A percentile compares a stretch with the other conserved stretches of the same genome.
These are phyloP conservation scores for Cutaneotrichosporon arboriforme DNA, from an alignment of 1,284 basidiomycete species.

Conservation along the genomic window DNA sequence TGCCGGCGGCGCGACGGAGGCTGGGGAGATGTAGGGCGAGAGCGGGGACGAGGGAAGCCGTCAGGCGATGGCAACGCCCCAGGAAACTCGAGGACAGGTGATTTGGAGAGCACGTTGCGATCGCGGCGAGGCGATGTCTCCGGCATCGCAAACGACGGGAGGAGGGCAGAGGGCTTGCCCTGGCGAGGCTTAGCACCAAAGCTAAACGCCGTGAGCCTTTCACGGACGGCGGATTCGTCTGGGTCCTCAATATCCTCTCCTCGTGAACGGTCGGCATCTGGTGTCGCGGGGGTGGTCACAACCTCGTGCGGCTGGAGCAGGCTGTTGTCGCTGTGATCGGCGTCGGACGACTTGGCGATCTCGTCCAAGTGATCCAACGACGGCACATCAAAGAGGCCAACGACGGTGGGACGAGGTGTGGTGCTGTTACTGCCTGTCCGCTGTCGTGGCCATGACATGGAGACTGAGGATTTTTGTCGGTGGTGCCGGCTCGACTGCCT, in stretches of 20 bases:
- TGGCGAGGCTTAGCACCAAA: constrained; percentile 34
- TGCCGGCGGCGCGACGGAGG: constrained; percentile 25
- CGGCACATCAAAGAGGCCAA: constrained; percentile 15
- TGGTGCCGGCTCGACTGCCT: constrained; percentile 12
- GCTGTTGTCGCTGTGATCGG: constrained; percentile 4
- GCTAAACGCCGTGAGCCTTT: constrained; percentile 21
- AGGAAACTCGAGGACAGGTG: too few species aligned
- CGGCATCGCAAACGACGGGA: constrained; percentile 11
- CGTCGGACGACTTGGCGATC: constrained; percentile 3
- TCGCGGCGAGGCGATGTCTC: constrained; percentile 2
- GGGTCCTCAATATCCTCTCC: constrained; percentile 11
- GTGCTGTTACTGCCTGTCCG: neutral
- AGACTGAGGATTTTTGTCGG: constrained; percentile 15
- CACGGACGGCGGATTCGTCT: neutral
- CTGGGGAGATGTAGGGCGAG: constrained; percentile 20
- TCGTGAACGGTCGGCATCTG: constrained; percentile 15
- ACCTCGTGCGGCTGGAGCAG: constrained; percentile 21
- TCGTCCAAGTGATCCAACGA: constrained; percentile 3
- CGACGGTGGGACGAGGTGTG: constrained; percentile 1
- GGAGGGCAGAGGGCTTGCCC: constrained; percentile 8
- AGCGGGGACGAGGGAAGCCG: neutral
- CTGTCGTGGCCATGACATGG: constrained; percentile 11
- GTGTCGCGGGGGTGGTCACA: constrained; percentile 34
- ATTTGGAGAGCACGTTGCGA: neutral
- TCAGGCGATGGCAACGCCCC: too few species aligned